Base-by-base conservation (phyloP, 2,329 filamentous ascomycete species). In the Calonectria montana region DNA sequence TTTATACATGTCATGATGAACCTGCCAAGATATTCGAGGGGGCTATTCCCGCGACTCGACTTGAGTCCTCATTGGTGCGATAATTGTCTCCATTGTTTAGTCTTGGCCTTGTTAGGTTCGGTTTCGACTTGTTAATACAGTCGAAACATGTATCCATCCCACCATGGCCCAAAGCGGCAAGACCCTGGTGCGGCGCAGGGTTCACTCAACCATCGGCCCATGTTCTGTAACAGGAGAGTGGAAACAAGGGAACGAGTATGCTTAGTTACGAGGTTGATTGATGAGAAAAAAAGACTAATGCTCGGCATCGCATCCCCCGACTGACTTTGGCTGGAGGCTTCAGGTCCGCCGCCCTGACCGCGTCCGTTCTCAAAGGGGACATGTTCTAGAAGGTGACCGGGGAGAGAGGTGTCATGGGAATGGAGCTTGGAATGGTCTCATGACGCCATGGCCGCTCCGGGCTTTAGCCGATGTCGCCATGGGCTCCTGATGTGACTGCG, bases 391-490 rank as follows among this genome's bases (percentile, higher is more conserved):
- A 67, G 55, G 47, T 25, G 23, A 2, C 41, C 5, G 29, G 29
- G 9, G 29, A 2, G 10, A 10, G 31, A 35, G 31, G 50, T 62
- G 57, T 45, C 39, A 62, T 62, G 57, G 47, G 31, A 53, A 53
- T 23, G 29, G 45, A 23, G 27, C 25, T 7, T 53, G 67, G 48
- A 43, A 65, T 39, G 31, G 35, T 59, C 48, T 41, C 37, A 29
- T 10, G 13, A 35, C 55, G 65, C 74, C 62, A 43, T 65, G 70
- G 65, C 73, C 69, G 70, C 37, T 12, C 77, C 77, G 77, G 76
- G 5, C 10, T 73, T 78, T 78, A 78, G 15, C 77, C 77, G 77
- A 62, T n/a, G 10, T 4, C 53, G 47, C 70, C 73, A 69, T 73
- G 31, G 66, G 29, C n/a, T 31, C 53, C n/a, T 47, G 43, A 23